phyloP scores from a whole-genome alignment of 1,284 basidiomycete genomes.

The Naganishia sp. region DNA sequence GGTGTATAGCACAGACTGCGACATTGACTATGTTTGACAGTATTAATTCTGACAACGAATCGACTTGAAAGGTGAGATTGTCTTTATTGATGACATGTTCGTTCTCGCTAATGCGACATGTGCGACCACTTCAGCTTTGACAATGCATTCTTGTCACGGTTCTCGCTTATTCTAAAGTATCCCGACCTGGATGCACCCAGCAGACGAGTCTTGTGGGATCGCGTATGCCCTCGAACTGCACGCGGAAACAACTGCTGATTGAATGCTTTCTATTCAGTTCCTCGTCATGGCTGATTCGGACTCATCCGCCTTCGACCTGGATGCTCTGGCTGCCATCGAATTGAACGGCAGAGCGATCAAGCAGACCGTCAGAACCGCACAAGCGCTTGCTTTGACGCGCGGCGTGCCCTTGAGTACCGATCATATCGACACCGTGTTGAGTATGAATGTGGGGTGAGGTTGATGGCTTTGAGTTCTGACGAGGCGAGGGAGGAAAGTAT shows the following conservation, averaged over 20 bases:
- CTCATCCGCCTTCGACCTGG: conserved; percentile 25
- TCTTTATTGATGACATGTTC: not conserved
- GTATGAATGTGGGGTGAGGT: conserved; percentile 17
- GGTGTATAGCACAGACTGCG: not conserved
- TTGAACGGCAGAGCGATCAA: conserved; percentile 37
- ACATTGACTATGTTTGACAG: conserved; percentile 10
- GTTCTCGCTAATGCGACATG: no score
- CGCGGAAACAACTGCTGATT: not conserved
- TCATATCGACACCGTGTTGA: conserved; percentile 25
- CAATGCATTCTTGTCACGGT: conserved; percentile 37
- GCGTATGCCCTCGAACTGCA: not conserved
- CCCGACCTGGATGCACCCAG: conserved; percentile 32
- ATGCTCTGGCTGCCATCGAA: conserved; percentile 11
- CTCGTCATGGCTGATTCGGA: conserved; percentile 15
- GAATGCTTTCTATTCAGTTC: not conserved
- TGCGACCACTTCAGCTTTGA: conserved; percentile 30
- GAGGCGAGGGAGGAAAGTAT: not conserved
- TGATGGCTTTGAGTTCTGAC: not conserved
- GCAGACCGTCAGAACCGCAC: conserved; percentile 35
- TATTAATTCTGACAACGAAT: conserved; percentile 36
- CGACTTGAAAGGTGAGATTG: conserved; percentile 18
- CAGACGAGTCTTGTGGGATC: conserved; percentile 31
- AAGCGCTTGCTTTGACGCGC: conserved; percentile 32
- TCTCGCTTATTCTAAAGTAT: conserved; percentile 36
- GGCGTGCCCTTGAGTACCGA: conserved; percentile 8